Evolutionary conservation across 495 filamentous ascomycete genomes (phyloP).

Genomic region (Neurospora cerealis): DNA sequence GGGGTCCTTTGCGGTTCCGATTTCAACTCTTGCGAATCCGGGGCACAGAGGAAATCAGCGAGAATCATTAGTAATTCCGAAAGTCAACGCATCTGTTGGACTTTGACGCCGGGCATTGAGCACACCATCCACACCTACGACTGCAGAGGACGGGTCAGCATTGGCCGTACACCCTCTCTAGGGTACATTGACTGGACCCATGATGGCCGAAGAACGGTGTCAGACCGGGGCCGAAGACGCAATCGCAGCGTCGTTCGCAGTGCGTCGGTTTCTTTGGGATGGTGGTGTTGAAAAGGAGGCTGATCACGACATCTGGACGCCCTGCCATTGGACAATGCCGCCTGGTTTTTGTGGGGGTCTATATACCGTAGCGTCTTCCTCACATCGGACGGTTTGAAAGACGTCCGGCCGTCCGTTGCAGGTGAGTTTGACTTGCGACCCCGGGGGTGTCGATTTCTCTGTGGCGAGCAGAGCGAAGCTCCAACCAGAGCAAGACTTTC

Average conservation of each 20-base stretch:
- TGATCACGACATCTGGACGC: conserved; percentile 26
- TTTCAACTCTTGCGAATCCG: not conserved
- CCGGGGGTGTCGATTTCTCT: not conserved
- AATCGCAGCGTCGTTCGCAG: conserved; percentile 7
- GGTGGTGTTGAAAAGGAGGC: conserved; percentile 24
- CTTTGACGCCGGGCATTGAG: not conserved
- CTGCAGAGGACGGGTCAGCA: not conserved
- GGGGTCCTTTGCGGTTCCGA: not conserved
- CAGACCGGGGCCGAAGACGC: conserved; percentile 9
- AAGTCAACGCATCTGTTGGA: not conserved
- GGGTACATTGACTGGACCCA: not conserved
- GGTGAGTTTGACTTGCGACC: not conserved
- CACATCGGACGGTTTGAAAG: not conserved
- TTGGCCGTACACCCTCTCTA: not conserved
- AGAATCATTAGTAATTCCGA: conserved; percentile 18
- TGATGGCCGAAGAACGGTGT: not conserved
- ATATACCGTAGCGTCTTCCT: not conserved
- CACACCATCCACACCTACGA: not conserved
- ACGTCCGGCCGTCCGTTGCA: not conserved
- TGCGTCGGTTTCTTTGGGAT: conserved; percentile 8
- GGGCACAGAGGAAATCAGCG: not conserved
- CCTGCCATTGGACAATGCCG: conserved; percentile 18
- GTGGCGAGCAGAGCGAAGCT: not conserved
- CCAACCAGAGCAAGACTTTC: not conserved
- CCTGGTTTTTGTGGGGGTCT: conserved; percentile 17